These are phyloP conservation scores for Venturia carpophila DNA, from an alignment of 2,329 filamentous ascomycete genomes.

Conservation along the genomic window DNA sequence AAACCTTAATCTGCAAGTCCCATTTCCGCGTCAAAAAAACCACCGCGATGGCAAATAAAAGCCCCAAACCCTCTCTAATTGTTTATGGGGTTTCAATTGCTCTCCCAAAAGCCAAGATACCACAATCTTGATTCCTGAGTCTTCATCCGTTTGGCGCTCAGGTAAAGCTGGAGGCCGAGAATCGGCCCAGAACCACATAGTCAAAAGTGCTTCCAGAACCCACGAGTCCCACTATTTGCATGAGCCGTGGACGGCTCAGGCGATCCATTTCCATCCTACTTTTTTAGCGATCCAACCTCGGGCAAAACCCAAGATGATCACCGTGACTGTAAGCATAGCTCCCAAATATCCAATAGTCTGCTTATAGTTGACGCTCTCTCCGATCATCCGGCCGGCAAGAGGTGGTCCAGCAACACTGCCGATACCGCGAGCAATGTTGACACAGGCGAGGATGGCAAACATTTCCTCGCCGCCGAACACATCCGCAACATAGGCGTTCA, in stretches of 20 bases:
- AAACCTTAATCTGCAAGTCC: no score
- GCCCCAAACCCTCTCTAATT: no score
- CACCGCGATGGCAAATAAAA: no score
- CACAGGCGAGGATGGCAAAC: neutral
- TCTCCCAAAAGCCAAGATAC: no score
- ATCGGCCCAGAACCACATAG: no score
- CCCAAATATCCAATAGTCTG: neutral
- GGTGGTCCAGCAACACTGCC: slow-evolving; percentile 1
- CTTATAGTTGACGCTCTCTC: neutral
- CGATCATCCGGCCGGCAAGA: neutral
- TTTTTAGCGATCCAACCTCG: neutral
- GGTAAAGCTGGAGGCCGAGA: no score
- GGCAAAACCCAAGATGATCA: neutral
- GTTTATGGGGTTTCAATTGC: no score
- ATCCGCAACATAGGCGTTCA: neutral
- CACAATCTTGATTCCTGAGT: no score
- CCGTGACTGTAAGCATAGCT: neutral
- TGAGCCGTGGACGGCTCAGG: neutral
- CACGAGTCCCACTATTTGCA: no score
- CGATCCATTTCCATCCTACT: neutral
- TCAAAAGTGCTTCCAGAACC: no score
- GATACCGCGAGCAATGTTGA: slow-evolving; percentile 1
- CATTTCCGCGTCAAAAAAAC: no score
- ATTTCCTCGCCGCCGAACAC: neutral
- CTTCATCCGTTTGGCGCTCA: no score